A percentile compares a stretch with the other conserved stretches of the same genome.
phyloP scores from a whole-genome alignment of 306 rosid species.

The Sphenostylis stenocarpa region DNA sequence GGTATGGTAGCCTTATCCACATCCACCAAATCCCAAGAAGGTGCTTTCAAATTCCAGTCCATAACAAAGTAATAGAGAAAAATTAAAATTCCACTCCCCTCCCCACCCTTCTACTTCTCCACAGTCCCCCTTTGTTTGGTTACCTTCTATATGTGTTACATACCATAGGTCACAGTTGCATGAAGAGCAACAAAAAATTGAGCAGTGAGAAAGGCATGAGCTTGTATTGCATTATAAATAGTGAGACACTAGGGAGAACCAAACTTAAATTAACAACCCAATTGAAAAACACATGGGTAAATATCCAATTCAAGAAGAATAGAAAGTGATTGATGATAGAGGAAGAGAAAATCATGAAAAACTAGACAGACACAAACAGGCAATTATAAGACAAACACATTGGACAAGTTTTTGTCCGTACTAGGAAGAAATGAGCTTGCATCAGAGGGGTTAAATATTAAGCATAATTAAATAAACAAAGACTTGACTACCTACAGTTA shows the following conservation, averaged over 20 bases:
- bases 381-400: constrained; percentile 27
- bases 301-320: neutral
- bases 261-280: constrained; percentile 8
- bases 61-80: constrained; percentile 32
- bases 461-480: constrained; percentile 2
- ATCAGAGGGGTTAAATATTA: constrained; percentile 4
- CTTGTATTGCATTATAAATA: constrained; percentile 9
- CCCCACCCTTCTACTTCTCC: constrained; percentile 7
- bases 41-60: constrained; percentile 83
- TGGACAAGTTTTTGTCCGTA: constrained; percentile 27
- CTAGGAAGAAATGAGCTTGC: neutral
- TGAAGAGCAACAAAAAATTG: constrained; percentile 11
- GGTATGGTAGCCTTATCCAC: constrained; percentile 44
- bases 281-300: neutral
- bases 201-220: neutral
- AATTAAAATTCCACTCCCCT: constrained; percentile 3
- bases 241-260: neutral
- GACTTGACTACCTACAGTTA: neutral
- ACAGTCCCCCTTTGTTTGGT: constrained; percentile 25
- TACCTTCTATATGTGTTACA: constrained; percentile 24
- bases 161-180: constrained; percentile 2
- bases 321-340: neutral
- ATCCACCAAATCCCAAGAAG: constrained; percentile 35
- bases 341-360: neutral
- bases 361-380: constrained; percentile 7